Base-by-base conservation (phyloP, 192 early-diverging fungal species). In the Coemansia sp. region DNA sequence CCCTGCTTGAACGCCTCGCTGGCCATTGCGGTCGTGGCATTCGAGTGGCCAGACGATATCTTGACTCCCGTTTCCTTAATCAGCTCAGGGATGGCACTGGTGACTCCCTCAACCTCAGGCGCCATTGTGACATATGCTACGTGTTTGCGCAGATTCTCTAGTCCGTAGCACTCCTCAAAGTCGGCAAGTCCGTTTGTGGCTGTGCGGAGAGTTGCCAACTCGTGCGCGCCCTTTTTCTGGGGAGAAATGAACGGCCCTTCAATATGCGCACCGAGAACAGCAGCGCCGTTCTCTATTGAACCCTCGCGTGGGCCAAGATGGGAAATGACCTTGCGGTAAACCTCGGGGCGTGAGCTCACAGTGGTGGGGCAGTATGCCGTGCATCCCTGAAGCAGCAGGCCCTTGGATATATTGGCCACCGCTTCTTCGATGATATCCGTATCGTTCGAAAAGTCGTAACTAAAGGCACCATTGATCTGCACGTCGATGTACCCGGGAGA, bases 401-500 rank as follows among this genome's bases (percentile, higher is more conserved):
- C 89, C 52, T 87, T 90, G 62, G 92, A 87, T 20, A 94, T 85
- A 48, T 86, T 89, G 64, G 85, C 69, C 8, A 92, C 80, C 23
- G 88, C 86, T 33, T 87, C 78, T 49, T 87, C 84, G 34, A 91
- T 85, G 12, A 84, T 84, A 14, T 89, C 88, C 11, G 77, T 78
- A 46, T 87, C 87, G 53, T 87, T 82, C 36, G 87, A 78, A 79
- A 94, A 93, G 70, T 94, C 93, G 55, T 90, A 86, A 12, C 93
- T 92, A 71, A 90, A 94, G 0, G 86, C 89, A 55, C 93, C 93
- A 66, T 94, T 94, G 64, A 94, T 88, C 72, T 94, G 92, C 33
- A 90, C 77, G 69, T 94, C 92, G 44, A 94, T 87, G 60, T 87
- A 94, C 5, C 93, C 93, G 18, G 93, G 90, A 9, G 87, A 87